Evolutionary conservation across 1,284 basidiomycete species (phyloP).

Genomic region (Ustilago shanxiensis): DNA sequence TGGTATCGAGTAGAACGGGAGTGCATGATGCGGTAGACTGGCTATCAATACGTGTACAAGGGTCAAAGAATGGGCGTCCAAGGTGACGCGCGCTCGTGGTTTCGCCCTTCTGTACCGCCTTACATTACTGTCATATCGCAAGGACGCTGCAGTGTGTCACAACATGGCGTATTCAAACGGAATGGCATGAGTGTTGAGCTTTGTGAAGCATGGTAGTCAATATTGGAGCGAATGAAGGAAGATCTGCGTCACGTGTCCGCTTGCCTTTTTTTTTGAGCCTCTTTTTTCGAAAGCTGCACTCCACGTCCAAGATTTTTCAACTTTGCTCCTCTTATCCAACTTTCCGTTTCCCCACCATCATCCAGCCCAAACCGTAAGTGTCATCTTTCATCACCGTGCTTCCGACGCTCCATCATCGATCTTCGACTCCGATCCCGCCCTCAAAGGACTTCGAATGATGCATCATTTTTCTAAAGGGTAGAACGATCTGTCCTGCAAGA

Average conservation of each 20-base stretch:
- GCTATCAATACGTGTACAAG: slow-evolving; percentile 38
- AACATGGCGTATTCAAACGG: too few species aligned
- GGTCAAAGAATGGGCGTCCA: slow-evolving; percentile 8
- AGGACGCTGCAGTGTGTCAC: too few species aligned
- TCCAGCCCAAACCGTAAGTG: slow-evolving; percentile 18
- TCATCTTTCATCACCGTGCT: background rate
- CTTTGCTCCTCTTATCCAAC: background rate
- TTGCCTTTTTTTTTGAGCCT: slow-evolving; percentile 13
- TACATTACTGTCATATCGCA: too few species aligned
- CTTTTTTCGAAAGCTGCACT: slow-evolving; percentile 1
- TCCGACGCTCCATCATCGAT: background rate
- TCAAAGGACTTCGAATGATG: slow-evolving; percentile 28
- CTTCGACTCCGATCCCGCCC: background rate
- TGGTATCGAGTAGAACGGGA: slow-evolving; percentile 20
- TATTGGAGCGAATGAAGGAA: background rate
- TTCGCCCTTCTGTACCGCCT: too few species aligned
- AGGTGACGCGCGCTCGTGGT: slow-evolving; percentile 16
- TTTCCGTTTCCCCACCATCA: slow-evolving; percentile 31
- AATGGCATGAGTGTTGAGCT: too few species aligned
- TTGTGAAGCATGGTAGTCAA: too few species aligned
- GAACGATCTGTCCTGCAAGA: slow-evolving; percentile 46
- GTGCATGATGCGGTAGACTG: slow-evolving; percentile 42
- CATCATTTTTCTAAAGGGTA: slow-evolving; percentile 38
- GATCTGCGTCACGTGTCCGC: slow-evolving; percentile 24
- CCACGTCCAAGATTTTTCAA: background rate